A percentile compares a stretch with the other conserved stretches of the same genome.
Conservation (phyloP, 2,329 filamentous ascomycete species). For the Hypomyces perniciosus region DNA sequence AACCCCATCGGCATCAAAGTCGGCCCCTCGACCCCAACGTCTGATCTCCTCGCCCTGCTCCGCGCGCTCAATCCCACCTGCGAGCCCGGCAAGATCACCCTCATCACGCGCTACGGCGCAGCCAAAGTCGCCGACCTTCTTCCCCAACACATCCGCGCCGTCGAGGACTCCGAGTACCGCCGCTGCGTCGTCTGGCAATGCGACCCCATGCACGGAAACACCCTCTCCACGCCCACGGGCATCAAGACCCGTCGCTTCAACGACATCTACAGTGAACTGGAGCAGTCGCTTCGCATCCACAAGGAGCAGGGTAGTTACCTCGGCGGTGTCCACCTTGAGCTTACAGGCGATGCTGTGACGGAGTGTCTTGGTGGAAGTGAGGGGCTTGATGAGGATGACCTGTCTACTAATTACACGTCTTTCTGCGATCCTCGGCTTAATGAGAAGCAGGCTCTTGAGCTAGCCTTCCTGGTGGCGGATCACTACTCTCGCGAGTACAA, state of each 20-base stretch:
- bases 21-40: slow-evolving; percentile 72
- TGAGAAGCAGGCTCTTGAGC: slow-evolving; percentile 93
- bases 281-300: slow-evolving; percentile 78
- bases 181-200: slow-evolving; percentile 86
- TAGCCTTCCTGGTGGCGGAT: slow-evolving; percentile 88
- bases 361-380: slow-evolving; percentile 91
- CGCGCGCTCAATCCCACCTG: slow-evolving; percentile 76
- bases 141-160: slow-evolving; percentile 79
- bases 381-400: slow-evolving; percentile 77
- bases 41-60: slow-evolving; percentile 73
- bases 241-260: slow-evolving; percentile 91
- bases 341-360: slow-evolving; percentile 93
- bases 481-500: slow-evolving; percentile 50
- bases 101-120: slow-evolving; percentile 93
- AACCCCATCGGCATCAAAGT: slow-evolving; percentile 98
- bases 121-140: slow-evolving; percentile 68
- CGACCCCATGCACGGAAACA: slow-evolving; percentile 96
- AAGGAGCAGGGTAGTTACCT: slow-evolving; percentile 77
- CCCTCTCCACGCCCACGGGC: slow-evolving; percentile 61
- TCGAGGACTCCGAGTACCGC: slow-evolving; percentile 68
- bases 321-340: slow-evolving; percentile 88
- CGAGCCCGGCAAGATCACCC: slow-evolving; percentile 86
- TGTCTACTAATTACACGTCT: slow-evolving; percentile 87
- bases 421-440: slow-evolving; percentile 95
- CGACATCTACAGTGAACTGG: slow-evolving; percentile 83